These are phyloP conservation scores for Trichoderma sp. DNA, from an alignment of 2,329 filamentous ascomycete genomes.

Conservation along the genomic window DNA sequence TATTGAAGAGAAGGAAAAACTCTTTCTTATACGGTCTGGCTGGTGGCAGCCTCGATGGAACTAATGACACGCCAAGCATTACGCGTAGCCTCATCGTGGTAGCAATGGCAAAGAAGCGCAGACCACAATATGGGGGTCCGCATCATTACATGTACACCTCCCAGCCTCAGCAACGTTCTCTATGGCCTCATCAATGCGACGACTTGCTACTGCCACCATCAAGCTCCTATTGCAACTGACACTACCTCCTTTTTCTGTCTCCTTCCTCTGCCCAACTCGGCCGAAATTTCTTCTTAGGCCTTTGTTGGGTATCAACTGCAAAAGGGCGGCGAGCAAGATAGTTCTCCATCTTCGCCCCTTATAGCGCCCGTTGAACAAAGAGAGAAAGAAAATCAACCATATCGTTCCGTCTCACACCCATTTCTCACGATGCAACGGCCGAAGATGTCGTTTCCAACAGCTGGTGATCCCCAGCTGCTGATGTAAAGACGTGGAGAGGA, in stretches of 20 bases:
- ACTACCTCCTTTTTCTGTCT: neutral
- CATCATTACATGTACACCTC: conserved; percentile 10
- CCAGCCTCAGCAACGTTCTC: neutral
- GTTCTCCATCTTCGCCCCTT: neutral
- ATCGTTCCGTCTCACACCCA: neutral
- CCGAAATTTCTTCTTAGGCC: neutral
- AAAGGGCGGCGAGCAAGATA: neutral
- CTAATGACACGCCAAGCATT: conserved; percentile 4
- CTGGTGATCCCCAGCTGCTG: neutral
- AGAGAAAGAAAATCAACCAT: neutral
- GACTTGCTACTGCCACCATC: conserved; percentile 4
- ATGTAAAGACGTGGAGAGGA: neutral
- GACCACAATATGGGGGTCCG: neutral
- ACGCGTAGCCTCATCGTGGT: neutral
- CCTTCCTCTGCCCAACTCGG: conserved; percentile 3
- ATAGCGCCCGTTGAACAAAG: neutral
- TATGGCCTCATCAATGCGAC: neutral
- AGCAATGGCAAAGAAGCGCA: neutral
- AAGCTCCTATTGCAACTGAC: neutral
- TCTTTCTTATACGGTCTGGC: conserved; percentile 1
- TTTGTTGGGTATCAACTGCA: conserved; percentile 27
- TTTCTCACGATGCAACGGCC: neutral
- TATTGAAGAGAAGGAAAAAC: neutral
- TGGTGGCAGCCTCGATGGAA: neutral
- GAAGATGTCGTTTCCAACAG: neutral